Percentiles rank a stretch among this genome's conserved stretches.
phyloP scores from a whole-genome alignment of 352 stramenopile genomes.

The Peronospora farinosa region DNA sequence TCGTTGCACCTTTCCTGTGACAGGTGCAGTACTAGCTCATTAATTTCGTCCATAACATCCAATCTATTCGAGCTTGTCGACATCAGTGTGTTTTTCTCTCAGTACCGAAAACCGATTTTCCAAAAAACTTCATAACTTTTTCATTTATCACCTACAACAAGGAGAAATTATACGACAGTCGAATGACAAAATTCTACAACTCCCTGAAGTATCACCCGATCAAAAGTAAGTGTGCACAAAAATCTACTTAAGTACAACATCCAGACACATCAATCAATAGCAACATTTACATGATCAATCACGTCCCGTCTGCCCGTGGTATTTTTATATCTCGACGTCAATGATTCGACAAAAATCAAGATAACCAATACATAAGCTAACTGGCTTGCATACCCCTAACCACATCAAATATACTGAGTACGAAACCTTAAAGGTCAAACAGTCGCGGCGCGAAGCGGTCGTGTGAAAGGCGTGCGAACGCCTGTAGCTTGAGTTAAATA shows the following conservation, averaged over 20 bases:
- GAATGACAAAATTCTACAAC: conserved; percentile 39
- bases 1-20: conserved; percentile 69
- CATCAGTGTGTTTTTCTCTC: conserved; percentile 1
- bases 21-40: conserved; percentile 59
- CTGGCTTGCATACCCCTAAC: conserved; percentile 31
- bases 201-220: conserved; percentile 11
- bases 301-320: conserved; percentile 90
- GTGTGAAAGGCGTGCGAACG: conserved; percentile 13
- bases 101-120: not conserved
- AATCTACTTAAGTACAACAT: too few species aligned
- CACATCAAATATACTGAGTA: not conserved
- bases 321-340: not conserved
- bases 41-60: conserved; percentile 50
- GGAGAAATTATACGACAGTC: conserved; percentile 46
- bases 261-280: not conserved
- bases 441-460: conserved; percentile 19
- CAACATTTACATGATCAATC: conserved; percentile 49
- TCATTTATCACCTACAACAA: conserved; percentile 93
- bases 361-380: conserved; percentile 18
- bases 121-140: conserved; percentile 93
- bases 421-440: conserved; percentile 2
- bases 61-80: conserved; percentile 5
- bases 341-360: conserved; percentile 22
- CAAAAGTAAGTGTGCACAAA: conserved; percentile 46
- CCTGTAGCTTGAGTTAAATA: conserved; percentile 10